Evolutionary conservation across 148 eudicot genomes (phyloP), one percentile per base, ranked within the genome.

Genomic region (Rhododendron ovatum): DNA sequence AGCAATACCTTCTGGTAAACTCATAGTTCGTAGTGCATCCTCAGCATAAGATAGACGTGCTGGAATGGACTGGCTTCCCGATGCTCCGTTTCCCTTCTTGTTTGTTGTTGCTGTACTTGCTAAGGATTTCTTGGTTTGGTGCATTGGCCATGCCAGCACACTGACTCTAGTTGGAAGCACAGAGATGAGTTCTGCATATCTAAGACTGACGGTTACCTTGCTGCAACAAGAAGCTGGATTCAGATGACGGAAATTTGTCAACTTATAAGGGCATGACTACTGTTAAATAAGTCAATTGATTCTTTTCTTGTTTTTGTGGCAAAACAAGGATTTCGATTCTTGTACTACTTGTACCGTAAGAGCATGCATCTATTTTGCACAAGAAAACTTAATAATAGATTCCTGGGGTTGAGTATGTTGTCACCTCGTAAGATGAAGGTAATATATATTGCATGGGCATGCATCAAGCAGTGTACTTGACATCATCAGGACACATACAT

Each of bases 121-220:
- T 37, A 78, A 82, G 79, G 88, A 84, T 91, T 89, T 94, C 85
- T 90, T 90, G 48, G 91, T 88, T 77, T 89, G 87, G 82, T 90
- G 89, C 87, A 91, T 84, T 9, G 98, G 99, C 99, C 99, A 96
- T 86, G 95, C 98, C 88, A 96, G 87, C 51, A 93, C 99, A 90
- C 97, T 94, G 75, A 94, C 91, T 71, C 89, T 85, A 63, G 98
- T 91, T 30, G 99, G 99, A 91, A 97, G 94, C 87, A 93, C 92
- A 76, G 95, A 91, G 69, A 95, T 55, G 85, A 97, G 90, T 91
- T 95, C 94, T 39, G 94, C 94, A 86, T 97, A 97, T 87, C 92
- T 94, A 28, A 97, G 94, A 81, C 98, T 92, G 43, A 94, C 93
- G 2, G 93, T 94, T 83, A 97, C 91, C 91, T 92, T 93, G 94